phyloP scores from a whole-genome alignment of 495 filamentous ascomycete genomes.

The Penicillium antarcticum region DNA sequence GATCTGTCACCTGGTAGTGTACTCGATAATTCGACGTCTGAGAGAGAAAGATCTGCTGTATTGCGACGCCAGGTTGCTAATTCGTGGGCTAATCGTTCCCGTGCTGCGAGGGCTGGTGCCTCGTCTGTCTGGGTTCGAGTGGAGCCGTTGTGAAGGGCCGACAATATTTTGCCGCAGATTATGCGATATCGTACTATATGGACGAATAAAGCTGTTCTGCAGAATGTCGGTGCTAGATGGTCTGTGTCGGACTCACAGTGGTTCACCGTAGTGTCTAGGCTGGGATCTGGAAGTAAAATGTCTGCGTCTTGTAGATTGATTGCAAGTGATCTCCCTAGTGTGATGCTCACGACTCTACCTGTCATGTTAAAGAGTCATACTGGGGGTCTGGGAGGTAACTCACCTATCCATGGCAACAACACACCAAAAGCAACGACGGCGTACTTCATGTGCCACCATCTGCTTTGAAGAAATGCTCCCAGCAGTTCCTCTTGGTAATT shows the following conservation, averaged over 20 bases:
- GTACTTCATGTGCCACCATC: conserved; percentile 8
- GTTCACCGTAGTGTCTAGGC: not conserved
- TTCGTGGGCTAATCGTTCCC: not conserved
- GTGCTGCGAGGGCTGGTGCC: not conserved
- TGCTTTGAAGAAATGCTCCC: not conserved
- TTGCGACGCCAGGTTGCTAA: conserved; percentile 3
- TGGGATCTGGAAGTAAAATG: conserved; percentile 15
- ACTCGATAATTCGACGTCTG: not conserved
- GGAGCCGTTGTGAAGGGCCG: conserved; percentile 7
- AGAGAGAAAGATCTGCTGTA: conserved; percentile 2
- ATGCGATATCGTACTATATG: conserved; percentile 21
- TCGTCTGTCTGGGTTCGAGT: conserved; percentile 2
- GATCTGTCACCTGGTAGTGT: conserved; percentile 3
- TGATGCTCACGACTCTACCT: conserved; percentile 20
- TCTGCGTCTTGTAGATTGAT: conserved; percentile 21
- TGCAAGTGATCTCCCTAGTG: conserved; percentile 22
- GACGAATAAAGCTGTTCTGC: conserved; percentile 14
- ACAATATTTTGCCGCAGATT: conserved; percentile 16
- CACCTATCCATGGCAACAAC: conserved; percentile 23
- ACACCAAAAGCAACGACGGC: conserved; percentile 27
- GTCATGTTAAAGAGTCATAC: not conserved
- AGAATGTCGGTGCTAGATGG: not conserved
- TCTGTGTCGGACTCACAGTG: not conserved
- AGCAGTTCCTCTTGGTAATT: not conserved
- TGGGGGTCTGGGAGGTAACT: not conserved